Evolutionary conservation across 2,329 filamentous ascomycete species (phyloP).

Genomic region (Blastomyces gilchristii): DNA sequence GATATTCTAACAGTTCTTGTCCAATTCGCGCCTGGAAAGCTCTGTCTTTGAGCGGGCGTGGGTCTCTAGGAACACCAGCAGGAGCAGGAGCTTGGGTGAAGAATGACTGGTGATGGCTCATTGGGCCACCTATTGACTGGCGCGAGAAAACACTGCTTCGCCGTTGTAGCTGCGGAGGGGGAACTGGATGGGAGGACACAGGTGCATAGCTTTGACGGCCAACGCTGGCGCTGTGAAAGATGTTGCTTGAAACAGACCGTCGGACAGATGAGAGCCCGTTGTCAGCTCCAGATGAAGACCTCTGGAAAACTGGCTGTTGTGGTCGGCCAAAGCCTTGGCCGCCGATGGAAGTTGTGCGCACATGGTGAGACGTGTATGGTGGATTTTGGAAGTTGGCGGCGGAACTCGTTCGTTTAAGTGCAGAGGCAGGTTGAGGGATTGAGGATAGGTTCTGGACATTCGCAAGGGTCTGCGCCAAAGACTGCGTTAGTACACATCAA

Average conservation of each 20-base stretch:
- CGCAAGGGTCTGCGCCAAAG: slow-evolving; percentile 56
- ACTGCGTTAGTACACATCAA: slow-evolving; percentile 16
- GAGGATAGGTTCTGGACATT: slow-evolving; percentile 71
- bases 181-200: slow-evolving; percentile 37
- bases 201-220: slow-evolving; percentile 66
- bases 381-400: slow-evolving; percentile 55
- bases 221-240: slow-evolving; percentile 46
- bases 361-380: slow-evolving; percentile 60
- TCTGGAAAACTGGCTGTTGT: slow-evolving; percentile 76
- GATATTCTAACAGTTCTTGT: slow-evolving; percentile 81
- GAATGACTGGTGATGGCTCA: slow-evolving; percentile 71
- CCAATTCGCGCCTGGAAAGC: slow-evolving; percentile 72
- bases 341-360: slow-evolving; percentile 75
- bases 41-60: slow-evolving; percentile 72
- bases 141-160: slow-evolving; percentile 77
- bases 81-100: slow-evolving; percentile 78
- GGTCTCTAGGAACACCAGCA: slow-evolving; percentile 75
- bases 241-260: slow-evolving; percentile 63
- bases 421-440: slow-evolving; percentile 83
- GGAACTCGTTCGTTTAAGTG: slow-evolving; percentile 86
- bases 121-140: slow-evolving; percentile 57
- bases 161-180: slow-evolving; percentile 42
- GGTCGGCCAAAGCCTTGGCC: slow-evolving; percentile 77
- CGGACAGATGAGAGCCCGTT: slow-evolving; percentile 73
- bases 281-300: slow-evolving; percentile 62